Evolutionary conservation across 352 stramenopile genomes (phyloP).

Genomic region (Phytophthora megakarya): DNA sequence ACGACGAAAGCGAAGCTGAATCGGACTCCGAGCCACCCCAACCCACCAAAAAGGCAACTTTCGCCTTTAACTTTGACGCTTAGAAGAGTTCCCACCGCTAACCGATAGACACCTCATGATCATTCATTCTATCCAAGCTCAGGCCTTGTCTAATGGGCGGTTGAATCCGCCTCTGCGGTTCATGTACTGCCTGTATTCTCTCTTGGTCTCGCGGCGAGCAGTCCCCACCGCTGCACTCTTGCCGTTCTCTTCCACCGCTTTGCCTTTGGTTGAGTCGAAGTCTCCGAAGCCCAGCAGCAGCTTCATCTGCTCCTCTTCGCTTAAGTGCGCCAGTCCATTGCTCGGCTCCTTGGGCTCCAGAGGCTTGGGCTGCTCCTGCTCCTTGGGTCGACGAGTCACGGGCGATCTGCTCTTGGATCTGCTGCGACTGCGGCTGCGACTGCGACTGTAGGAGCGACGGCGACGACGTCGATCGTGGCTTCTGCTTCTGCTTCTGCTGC

Average conservation of each 20-base stretch:
- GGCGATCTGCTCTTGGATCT: conserved; percentile 24
- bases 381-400: not conserved
- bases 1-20: conserved; percentile 32
- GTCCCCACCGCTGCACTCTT: conserved; percentile 78
- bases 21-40: conserved; percentile 18
- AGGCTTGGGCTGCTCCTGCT: conserved; percentile 14
- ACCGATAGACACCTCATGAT: not conserved
- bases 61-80: conserved; percentile 52
- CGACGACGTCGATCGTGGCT: conserved; percentile 11
- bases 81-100: conserved; percentile 22
- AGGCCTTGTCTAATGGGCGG: conserved; percentile 86
- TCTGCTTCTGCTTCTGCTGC: conserved; percentile 2
- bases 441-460: conserved; percentile 30
- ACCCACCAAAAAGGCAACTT: conserved; percentile 26
- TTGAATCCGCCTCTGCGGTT: conserved; percentile 97
- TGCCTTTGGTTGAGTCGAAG: conserved; percentile 95
- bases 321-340: conserved; percentile 38
- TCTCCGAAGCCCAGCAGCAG: conserved; percentile 42
- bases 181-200: conserved; percentile 98
- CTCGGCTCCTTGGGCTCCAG: conserved; percentile 65
- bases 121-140: too few relatives aligned
- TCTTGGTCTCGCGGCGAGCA: conserved; percentile 88
- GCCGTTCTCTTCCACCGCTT: conserved; percentile 93
- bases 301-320: conserved; percentile 52
- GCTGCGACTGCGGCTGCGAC: conserved; percentile 32